A percentile compares a stretch with the other conserved stretches of the same genome.
These are phyloP conservation scores for Miscanthus sacchariflorus DNA, from an alignment of 202 grass and related monocot genomes.

Conservation along the genomic window DNA sequence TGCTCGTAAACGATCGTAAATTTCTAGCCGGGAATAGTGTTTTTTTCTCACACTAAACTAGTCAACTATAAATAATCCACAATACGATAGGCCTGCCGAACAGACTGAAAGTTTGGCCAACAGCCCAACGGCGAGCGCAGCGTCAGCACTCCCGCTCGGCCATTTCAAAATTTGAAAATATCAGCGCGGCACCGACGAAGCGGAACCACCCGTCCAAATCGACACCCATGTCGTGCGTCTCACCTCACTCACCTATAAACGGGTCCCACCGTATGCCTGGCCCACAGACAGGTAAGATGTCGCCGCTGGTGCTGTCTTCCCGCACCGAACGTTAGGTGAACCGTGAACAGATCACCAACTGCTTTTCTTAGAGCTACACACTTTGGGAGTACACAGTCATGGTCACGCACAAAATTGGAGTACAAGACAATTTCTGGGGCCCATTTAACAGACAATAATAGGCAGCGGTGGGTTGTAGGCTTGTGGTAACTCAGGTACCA, in stretches of 20 bases:
- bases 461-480: neutral
- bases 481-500: neutral
- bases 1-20: too few relatives aligned
- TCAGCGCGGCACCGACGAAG: neutral
- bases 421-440: fast-evolving
- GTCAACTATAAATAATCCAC: too few relatives aligned
- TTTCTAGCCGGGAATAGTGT: too few relatives aligned
- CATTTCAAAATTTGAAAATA: constrained; percentile 47
- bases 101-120: too few relatives aligned
- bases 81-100: too few relatives aligned
- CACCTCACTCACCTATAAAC: constrained; percentile 19
- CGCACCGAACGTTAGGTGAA: constrained; percentile 47
- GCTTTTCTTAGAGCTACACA: constrained; percentile 18
- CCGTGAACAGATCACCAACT: constrained; percentile 28
- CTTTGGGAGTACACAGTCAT: neutral
- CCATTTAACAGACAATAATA: neutral
- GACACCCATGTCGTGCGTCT: neutral
- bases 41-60: too few relatives aligned
- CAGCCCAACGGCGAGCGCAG: too few relatives aligned
- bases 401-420: neutral
- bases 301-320: neutral
- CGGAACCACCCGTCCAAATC: constrained; percentile 19
- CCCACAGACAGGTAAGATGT: constrained; percentile 10
- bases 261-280: neutral
- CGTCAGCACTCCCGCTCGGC: constrained; percentile 31